These are phyloP conservation scores for Cordyceps cicadae DNA, from an alignment of 2,329 filamentous ascomycete species.

Conservation along the genomic window DNA sequence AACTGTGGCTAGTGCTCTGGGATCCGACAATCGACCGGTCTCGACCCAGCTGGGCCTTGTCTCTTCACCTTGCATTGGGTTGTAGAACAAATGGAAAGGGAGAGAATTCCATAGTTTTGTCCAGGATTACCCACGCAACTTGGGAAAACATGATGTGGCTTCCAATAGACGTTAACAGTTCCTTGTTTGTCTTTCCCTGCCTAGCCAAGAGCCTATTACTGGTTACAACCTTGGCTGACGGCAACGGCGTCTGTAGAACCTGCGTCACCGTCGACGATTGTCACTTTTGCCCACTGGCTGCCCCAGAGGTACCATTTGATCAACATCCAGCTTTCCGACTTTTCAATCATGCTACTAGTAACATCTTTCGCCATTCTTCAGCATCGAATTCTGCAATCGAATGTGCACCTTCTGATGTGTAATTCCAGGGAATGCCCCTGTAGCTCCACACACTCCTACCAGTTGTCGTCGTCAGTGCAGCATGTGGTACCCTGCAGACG, in stretches of 20 bases:
- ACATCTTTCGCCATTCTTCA: background rate
- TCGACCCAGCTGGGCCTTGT: background rate
- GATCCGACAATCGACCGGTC: background rate
- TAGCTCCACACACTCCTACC: background rate
- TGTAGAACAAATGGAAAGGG: background rate
- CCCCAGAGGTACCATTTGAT: too few relatives aligned
- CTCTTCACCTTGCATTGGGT: background rate
- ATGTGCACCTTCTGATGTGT: background rate
- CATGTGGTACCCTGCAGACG: background rate
- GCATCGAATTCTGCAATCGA: background rate
- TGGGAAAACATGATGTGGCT: background rate
- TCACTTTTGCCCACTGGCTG: too few relatives aligned
- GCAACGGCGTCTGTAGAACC: background rate
- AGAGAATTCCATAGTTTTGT: background rate
- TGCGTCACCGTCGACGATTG: too few relatives aligned
- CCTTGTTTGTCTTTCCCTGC: background rate
- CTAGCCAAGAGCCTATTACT: background rate
- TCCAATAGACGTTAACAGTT: background rate
- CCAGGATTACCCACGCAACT: background rate
- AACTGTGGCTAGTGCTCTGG: constrained; percentile 1
- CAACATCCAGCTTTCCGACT: too few relatives aligned
- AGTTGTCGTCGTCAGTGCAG: background rate
- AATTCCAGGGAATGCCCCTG: background rate
- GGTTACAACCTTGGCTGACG: background rate
- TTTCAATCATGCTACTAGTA: background rate